phyloP scores from a whole-genome alignment of 495 filamentous ascomycete species.

The Aspergillus nidulans region DNA sequence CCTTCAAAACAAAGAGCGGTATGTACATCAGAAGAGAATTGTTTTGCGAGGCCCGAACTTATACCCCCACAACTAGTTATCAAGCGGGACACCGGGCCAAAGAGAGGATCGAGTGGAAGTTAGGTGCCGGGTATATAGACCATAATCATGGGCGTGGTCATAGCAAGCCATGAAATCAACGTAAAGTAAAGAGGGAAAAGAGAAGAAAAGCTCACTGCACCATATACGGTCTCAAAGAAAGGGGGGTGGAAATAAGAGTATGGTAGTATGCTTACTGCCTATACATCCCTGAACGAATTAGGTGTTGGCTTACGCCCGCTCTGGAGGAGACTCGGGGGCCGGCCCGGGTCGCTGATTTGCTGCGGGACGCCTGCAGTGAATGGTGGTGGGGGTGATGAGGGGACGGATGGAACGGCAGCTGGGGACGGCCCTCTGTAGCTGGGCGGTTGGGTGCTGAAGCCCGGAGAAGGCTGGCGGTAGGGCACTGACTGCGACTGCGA shows the following conservation, averaged over 20 bases:
- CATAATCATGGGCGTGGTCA: too few relatives aligned
- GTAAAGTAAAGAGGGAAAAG: background rate
- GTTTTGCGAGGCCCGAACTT: background rate
- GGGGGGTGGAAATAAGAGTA: background rate
- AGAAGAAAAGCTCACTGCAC: background rate
- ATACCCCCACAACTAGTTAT: background rate
- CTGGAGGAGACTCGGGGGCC: constrained; percentile 43
- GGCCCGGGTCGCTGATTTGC: constrained; percentile 24
- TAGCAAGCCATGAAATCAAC: too few relatives aligned
- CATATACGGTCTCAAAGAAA: background rate
- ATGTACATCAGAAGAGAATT: background rate
- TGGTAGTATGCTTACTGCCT: background rate
- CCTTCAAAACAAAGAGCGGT: background rate
- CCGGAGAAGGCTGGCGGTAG: constrained; percentile 27
- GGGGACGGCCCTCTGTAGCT: constrained; percentile 26
- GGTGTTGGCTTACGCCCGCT: constrained; percentile 37
- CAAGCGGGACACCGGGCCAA: too few relatives aligned
- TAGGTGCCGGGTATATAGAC: background rate
- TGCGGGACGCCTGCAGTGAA: constrained; percentile 23
- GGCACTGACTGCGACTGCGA: constrained; percentile 4
- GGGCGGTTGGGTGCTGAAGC: constrained; percentile 16
- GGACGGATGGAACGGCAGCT: background rate
- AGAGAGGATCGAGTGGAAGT: background rate
- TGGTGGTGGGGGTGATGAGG: constrained; percentile 34
- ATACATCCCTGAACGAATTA: constrained; percentile 33